phyloP scores from a whole-genome alignment of 768 basidiomycete species.

The Tricholoma sp. region DNA sequence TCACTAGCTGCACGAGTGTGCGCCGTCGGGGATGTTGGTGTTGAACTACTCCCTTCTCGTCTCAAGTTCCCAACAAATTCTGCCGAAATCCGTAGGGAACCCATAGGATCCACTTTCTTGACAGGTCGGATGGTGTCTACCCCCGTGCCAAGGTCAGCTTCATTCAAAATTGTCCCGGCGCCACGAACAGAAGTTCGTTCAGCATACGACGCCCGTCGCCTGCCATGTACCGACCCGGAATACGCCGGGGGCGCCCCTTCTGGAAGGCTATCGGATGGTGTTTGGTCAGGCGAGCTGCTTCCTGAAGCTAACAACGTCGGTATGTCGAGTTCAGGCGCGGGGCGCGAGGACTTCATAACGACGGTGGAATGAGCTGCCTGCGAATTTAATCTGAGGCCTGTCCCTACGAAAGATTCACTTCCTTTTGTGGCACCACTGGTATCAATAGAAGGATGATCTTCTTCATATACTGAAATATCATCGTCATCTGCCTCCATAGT shows the following conservation, averaged over 20 bases:
- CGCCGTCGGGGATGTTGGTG: conserved; percentile 44
- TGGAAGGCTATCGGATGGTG: conserved; percentile 34
- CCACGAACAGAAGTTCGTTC: conserved; percentile 59
- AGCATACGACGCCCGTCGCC: conserved; percentile 73
- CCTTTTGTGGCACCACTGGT: conserved; percentile 61
- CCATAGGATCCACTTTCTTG: conserved; percentile 81
- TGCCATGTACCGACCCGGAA: conserved; percentile 56
- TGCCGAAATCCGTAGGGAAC: conserved; percentile 69
- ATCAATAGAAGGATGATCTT: conserved; percentile 45
- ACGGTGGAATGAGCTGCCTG: conserved; percentile 68
- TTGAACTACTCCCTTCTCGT: conserved; percentile 44
- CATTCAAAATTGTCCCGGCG: conserved; percentile 68
- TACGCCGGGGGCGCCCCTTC: conserved; percentile 71
- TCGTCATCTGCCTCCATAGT: conserved; percentile 56
- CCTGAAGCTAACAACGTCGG: conserved; percentile 31
- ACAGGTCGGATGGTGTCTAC: conserved; percentile 90
- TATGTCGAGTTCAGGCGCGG: conserved; percentile 37
- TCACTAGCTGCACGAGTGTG: conserved; percentile 54
- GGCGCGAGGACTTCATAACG: conserved; percentile 48
- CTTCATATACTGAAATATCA: conserved; percentile 41
- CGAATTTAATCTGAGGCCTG: conserved; percentile 44
- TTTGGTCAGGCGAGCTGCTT: conserved; percentile 37
- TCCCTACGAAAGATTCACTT: conserved; percentile 42
- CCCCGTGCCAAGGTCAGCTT: conserved; percentile 83
- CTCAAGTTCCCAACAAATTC: conserved; percentile 77